phyloP scores from a whole-genome alignment of 2,329 filamentous ascomycete species.

The Colletotrichum musicola region DNA sequence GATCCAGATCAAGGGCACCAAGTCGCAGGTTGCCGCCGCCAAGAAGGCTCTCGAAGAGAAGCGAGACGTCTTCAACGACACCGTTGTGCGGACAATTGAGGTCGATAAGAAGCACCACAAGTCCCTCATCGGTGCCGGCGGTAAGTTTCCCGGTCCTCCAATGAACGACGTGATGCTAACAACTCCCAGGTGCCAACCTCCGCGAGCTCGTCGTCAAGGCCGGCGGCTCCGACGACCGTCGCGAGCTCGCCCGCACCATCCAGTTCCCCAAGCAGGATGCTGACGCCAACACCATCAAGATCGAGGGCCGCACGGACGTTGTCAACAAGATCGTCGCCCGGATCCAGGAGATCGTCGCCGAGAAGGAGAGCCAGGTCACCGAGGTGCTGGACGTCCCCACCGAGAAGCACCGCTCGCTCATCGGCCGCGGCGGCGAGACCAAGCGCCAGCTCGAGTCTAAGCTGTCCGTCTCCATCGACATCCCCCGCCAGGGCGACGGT shows the following conservation, averaged over 20 bases:
- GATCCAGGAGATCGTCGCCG: constrained; percentile 84
- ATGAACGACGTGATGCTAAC: constrained; percentile 52
- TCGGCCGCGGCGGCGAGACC: constrained; percentile 90
- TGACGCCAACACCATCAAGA: constrained; percentile 84
- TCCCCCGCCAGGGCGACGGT: constrained; percentile 88
- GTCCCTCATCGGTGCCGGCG: constrained; percentile 87
- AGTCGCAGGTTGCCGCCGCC: constrained; percentile 89
- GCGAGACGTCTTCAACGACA: constrained; percentile 88
- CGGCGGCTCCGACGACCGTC: constrained; percentile 88
- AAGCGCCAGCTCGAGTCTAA: constrained; percentile 87
- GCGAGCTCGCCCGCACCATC: constrained; percentile 87
- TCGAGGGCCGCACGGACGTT: constrained; percentile 86
- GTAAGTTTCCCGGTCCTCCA: constrained; percentile 65
- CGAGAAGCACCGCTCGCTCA: constrained; percentile 90
- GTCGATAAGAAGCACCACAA: constrained; percentile 97
- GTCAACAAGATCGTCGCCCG: constrained; percentile 90
- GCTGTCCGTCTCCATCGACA: constrained; percentile 88
- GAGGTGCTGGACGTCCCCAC: constrained; percentile 85
- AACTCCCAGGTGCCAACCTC: constrained; percentile 79
- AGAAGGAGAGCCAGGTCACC: constrained; percentile 85
- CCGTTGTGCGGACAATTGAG: constrained; percentile 84
- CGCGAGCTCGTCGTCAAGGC: constrained; percentile 88
- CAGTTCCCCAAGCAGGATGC: constrained; percentile 93
- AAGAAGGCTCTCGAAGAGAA: constrained; percentile 92
- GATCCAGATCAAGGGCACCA: constrained; percentile 92